Conservation (phyloP, 1,139 yeast species). For the Lizanozyma gosingica region DNA sequence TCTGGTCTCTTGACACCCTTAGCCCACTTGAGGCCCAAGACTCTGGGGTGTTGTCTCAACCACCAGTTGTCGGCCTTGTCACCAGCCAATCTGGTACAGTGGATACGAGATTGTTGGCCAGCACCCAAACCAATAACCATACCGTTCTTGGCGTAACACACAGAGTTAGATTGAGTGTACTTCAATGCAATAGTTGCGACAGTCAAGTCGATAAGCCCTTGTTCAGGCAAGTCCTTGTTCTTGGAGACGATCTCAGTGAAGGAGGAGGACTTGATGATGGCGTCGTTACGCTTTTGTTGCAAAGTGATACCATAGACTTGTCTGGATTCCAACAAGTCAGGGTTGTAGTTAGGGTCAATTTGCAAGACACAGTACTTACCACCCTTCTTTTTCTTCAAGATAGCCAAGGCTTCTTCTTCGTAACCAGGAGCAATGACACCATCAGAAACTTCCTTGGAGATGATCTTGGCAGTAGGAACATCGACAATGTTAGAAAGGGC, state of each 20-base stretch:
- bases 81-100: conserved; percentile 98
- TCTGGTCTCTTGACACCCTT: conserved; percentile 98
- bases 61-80: conserved; percentile 99
- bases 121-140: conserved; percentile 99
- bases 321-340: conserved; percentile 77
- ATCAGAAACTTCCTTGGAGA: conserved; percentile 94
- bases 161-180: conserved; percentile 97
- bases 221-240: conserved; percentile 81
- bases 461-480: conserved; percentile 91
- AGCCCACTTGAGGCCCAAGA: conserved; percentile 90
- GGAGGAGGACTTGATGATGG: conserved; percentile 78
- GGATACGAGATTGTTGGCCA: conserved; percentile 98
- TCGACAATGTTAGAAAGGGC: conserved; percentile 96
- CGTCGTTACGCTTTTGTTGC: conserved; percentile 97
- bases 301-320: conserved; percentile 93
- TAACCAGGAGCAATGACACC: conserved; percentile 98
- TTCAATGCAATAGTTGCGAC: conserved; percentile 96
- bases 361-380: conserved; percentile 96
- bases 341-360: conserved; percentile 89
- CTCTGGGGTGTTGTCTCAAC: conserved; percentile 97
- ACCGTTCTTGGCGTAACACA: conserved; percentile 96
- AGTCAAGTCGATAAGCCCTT: conserved; percentile 85
- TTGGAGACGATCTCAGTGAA: conserved; percentile 87
- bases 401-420: conserved; percentile 83
- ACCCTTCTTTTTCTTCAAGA: conserved; percentile 85